Evolutionary conservation across 495 filamentous ascomycete species (phyloP), one percentile per base, ranked within the genome.

Genomic region (Penicillium angulare): DNA sequence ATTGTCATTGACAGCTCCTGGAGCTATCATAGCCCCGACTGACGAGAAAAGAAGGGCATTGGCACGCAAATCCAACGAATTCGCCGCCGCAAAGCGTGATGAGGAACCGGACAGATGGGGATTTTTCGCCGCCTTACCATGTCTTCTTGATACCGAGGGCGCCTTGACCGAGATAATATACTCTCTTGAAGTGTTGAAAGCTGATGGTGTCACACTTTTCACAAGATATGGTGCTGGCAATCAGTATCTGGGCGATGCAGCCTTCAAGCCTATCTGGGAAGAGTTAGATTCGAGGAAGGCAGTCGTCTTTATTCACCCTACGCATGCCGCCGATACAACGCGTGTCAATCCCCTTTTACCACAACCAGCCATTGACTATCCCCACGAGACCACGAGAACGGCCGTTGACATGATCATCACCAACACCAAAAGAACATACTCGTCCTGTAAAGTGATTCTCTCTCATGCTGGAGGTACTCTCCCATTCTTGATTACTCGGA

Each of bases 231-330:
- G 75, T 10, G 18, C 49, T 0, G 51, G 49, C 15, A 61, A 72
- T 47, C 59, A 63, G 20, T 81, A 81, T 50, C 74, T 84, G 1
- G 77, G 80, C 12, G 65, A 81, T 47, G 49, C 67, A 3, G 55
- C 52, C 13, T 51, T 80, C 32, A 53, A 61, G 9, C 64, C 74
- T 7, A 66, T 78, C 34, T 81, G 78, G 80, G 66, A 56, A 0
- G 69, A 75, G 43, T 65, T 80, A 2, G 63, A 79, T 52, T 24
- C 53, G 0, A 68, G 72, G 13, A 45, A 36, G 2, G 38, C 23
- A 8, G 73, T 81, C 0, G 73, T 82, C 7, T 78, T 81, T 47
- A 61, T 81, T 8, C 79, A 82, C 40, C 79, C 80, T 1, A 80
- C 73, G 2, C 68, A 77, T 42, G 53, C 69, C 1, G 65, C 64